These are phyloP conservation scores for Vanderwaltozyma tropicalis DNA, from an alignment of 805 yeast genomes.

Conservation along the genomic window DNA sequence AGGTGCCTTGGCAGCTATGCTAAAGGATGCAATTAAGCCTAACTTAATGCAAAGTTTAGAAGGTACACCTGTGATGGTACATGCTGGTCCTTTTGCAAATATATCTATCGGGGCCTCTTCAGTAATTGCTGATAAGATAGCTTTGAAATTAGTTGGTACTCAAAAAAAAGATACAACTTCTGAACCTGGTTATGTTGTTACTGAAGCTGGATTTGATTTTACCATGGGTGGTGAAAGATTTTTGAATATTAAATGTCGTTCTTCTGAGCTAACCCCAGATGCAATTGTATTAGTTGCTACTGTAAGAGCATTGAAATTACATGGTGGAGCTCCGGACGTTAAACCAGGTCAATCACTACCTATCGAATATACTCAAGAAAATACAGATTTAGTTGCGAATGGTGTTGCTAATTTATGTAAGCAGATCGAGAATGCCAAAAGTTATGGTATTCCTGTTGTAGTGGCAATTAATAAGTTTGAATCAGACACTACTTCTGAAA, in stretches of 20 bases:
- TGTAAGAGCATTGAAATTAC: slow-evolving; percentile 90
- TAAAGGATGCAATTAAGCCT: slow-evolving; percentile 95
- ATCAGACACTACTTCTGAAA: slow-evolving; percentile 73
- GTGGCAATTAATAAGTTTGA: slow-evolving; percentile 88
- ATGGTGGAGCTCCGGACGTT: slow-evolving; percentile 96
- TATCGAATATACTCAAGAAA: slow-evolving; percentile 67
- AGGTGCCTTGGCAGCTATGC: slow-evolving; percentile 87
- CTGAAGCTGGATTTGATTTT: slow-evolving; percentile 98
- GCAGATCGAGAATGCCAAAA: slow-evolving; percentile 77
- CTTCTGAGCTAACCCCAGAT: slow-evolving; percentile 81
- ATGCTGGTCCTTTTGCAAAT: slow-evolving; percentile 97
- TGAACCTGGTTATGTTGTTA: slow-evolving; percentile 76
- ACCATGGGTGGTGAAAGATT: slow-evolving; percentile 99
- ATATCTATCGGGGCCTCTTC: slow-evolving; percentile 96
- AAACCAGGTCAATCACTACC: slow-evolving; percentile 89
- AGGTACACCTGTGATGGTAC: slow-evolving; percentile 95
- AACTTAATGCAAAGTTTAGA: slow-evolving; percentile 94
- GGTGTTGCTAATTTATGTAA: slow-evolving; percentile 87
- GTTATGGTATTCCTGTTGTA: slow-evolving; percentile 83
- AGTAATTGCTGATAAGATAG: slow-evolving; percentile 86
- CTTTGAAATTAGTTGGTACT: slow-evolving; percentile 77
- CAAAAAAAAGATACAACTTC: slow-evolving; percentile 28
- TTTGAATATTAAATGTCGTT: slow-evolving; percentile 88
- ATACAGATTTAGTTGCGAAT: slow-evolving; percentile 60
- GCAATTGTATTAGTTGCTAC: slow-evolving; percentile 92